Evolutionary conservation across 352 stramenopile species (phyloP), one percentile per base, ranked within the genome.

Genomic region (Globisporangium acanthophoron): DNA sequence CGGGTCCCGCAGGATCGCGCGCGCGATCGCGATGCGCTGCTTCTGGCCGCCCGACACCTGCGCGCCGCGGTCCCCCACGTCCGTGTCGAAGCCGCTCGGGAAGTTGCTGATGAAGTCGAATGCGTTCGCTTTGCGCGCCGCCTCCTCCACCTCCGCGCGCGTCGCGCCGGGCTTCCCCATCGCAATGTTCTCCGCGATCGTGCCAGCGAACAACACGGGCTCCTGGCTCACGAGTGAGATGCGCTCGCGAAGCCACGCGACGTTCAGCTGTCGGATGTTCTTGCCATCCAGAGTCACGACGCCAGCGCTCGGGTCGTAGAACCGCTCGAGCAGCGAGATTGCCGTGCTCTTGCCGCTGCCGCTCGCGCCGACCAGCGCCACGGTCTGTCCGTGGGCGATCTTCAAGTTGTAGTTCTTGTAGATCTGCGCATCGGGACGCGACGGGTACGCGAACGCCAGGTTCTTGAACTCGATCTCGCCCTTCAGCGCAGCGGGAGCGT

Each of bases 41-140:
- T 52, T 52, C 47, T 52, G 47, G 6, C 47, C 47, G 16, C 44
- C 44, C 8, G 44, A 49, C 7, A 49, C 44, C 5, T 12, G 41
- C 48, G 68, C 56, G 41, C 70, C 70, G n/a, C 71, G 65, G 39
- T 52, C 58, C 39, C 93, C 90, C 13, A 98, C 91, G 31, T 88
- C 64, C 5, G 91, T 97, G 20, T 97, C 77, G 69, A 85, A 97
- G 27, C 80, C 74, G 27, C 96, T 76, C 1, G 87, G 72, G 4
- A 98, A 91, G 3, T 62, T 49, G 2, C 56, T 60, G 69, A 97
- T 96, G 59, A 97, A 98, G 45, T 85, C 67, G 64, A 94, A 65
- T 0, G 87, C 88, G 67, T 96, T 97, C 31, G 90, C 90, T 44
- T 91, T 64, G 56, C 74, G 71, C 0, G 88, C 87, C n/a, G 88